Base-by-base conservation (phyloP, 108 stramenopile species). In the Skeletonema grethae region DNA sequence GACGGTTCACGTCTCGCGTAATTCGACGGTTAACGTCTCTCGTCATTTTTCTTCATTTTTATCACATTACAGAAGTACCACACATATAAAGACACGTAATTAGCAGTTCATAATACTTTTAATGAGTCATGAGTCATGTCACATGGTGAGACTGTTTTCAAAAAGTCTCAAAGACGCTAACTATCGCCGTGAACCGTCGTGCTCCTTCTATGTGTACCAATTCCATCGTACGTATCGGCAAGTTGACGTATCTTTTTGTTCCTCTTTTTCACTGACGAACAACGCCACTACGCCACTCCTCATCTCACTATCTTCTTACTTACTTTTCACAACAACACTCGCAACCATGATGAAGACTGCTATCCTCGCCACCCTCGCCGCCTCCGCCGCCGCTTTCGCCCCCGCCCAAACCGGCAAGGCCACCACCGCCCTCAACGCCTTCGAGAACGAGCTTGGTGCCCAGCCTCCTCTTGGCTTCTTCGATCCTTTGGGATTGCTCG, bases 381-480 rank as follows among this genome's bases (percentile, higher is more conserved):
- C 89, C 66, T 86, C 86, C 15, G 85, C 87, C 61, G 83, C 85
- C 56, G 87, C 87, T 25, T 76, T 79, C 20, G 78, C 85, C 69
- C 63, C 77, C 62, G 68, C 64, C 62, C 79, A 84, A 62, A 88
- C 90, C 61, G 61, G 76, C 72, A 69, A 76, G 70, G 63, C 75
- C 69, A 36, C 80, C 69, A 76, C 80, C 62, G 61, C 80, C 46
- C 79, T 80, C 48, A 65, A 63, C 50, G 80, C 84, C 43, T 91
- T 91, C 86, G 90, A 91, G 70, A 63, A 70, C 63, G 90, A 84
- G 70, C 88, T 91, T 45, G 95, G 95, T 79, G 92, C 88, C 43
- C 94, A 95, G 64, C 78, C 87, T 58, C 93, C 93, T 35, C 88
- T 94, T 63, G 93, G 93, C 13, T 89, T 91, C 82, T 94, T 78